Base-by-base conservation (phyloP, 352 stramenopile genomes). In the Achlya hypogyna region DNA sequence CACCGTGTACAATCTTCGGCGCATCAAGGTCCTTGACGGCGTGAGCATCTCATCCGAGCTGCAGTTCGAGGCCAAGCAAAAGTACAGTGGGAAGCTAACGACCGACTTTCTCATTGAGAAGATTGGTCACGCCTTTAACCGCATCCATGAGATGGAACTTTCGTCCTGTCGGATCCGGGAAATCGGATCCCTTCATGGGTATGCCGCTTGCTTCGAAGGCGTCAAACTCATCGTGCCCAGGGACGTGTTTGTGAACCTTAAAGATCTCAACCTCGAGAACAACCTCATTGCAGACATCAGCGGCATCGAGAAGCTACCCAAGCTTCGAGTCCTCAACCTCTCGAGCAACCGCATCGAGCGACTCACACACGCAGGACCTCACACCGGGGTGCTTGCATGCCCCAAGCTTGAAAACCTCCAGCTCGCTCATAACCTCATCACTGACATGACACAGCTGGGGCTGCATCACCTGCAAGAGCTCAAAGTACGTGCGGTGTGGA, bases 51-150 rank as follows among this genome's bases (percentile, higher is more conserved):
- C 83, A 0, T 65, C 76, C 0, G 85, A 96, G 74, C 75, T 91
- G 9, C 78, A 91, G 56, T 89, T 75, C 51, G 79, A 89, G 14
- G 85, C 88, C 5, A 93, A 93, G 49, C 85, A 95, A 63, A 89
- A 89, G 60, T 96, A 95, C 71, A 91, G 82, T 20, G 88, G 88
- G 18, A 93, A 91, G 31, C 71, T 96, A 45, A 91, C 83, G 12
- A 72, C 87, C 0, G 88, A 96, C 67, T 89, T 91, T 54, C 79
- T 96, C 53, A 54, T 83, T 18, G 86, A 96, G 9, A 94, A 94
- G 45, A 88, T 88, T 47, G 65, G 76, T 16, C 53, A 71, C 22
- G 67, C 62, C 20, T 78, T 89, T 16, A 80, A 87, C n/a, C 81
- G 78, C 0, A 78, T 95, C 20, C 29, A 79, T 22, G 78, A 90